Evolutionary conservation across 352 stramenopile species (phyloP).

Genomic region (Plasmopara viticola): DNA sequence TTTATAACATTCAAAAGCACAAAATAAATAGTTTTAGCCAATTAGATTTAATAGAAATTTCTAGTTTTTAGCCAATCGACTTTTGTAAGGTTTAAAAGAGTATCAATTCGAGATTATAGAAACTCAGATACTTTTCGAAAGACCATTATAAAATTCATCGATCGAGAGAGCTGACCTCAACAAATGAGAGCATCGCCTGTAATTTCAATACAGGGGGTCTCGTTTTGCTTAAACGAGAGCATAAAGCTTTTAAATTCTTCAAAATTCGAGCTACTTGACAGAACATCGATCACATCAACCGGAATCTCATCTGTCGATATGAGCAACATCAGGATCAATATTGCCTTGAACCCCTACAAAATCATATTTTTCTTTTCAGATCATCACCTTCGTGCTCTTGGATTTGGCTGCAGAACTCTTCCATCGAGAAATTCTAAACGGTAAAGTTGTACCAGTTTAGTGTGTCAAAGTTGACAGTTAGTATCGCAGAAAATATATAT

Average conservation of each 20-base stretch:
- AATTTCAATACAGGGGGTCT: constrained; percentile 72
- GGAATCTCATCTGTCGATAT: constrained; percentile 55
- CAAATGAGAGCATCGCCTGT: constrained; percentile 53
- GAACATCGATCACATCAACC: constrained; percentile 69
- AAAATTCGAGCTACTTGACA: constrained; percentile 79
- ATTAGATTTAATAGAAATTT: too few relatives aligned
- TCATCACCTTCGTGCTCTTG: constrained; percentile 68
- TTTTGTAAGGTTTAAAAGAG: too few relatives aligned
- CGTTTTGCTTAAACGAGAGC: constrained; percentile 83
- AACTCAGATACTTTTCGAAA: too few relatives aligned
- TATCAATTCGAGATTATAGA: too few relatives aligned
- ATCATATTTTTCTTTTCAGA: neutral
- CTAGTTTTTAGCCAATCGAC: too few relatives aligned
- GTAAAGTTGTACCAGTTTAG: constrained; percentile 3
- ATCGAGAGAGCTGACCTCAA: constrained; percentile 12
- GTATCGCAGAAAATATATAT: neutral
- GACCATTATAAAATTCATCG: too few relatives aligned
- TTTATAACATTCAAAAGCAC: too few relatives aligned
- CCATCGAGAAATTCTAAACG: constrained; percentile 74
- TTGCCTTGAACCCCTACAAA: neutral
- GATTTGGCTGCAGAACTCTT: constrained; percentile 70
- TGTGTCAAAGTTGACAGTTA: neutral
- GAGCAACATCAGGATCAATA: neutral
- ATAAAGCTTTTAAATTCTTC: constrained; percentile 86
- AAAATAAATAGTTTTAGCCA: too few relatives aligned